phyloP scores from a whole-genome alignment of 2,329 filamentous ascomycete species.

The Penicillium sp. region DNA sequence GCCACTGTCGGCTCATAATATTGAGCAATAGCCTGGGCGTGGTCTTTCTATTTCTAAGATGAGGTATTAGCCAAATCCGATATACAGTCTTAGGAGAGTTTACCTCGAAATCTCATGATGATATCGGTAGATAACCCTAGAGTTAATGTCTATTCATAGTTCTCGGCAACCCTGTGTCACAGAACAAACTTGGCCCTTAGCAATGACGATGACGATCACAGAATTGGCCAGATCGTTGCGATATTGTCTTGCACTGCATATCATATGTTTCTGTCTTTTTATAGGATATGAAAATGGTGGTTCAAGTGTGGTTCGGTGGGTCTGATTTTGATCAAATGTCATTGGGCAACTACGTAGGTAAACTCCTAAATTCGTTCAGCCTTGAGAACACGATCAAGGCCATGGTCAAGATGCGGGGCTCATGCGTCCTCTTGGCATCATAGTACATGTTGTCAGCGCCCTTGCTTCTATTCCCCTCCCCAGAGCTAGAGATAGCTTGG shows the following conservation, averaged over 20 bases:
- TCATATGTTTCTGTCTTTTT: neutral
- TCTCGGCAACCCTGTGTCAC: neutral
- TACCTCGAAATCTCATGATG: neutral
- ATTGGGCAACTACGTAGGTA: neutral
- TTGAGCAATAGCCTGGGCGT: too few species aligned
- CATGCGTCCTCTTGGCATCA: neutral
- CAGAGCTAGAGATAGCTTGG: constrained; percentile 16
- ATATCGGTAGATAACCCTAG: too few species aligned
- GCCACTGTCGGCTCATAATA: too few species aligned
- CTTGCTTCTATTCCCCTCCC: constrained; percentile 11
- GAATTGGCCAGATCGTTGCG: neutral
- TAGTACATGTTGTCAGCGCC: neutral
- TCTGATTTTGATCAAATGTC: neutral
- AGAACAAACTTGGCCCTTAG: neutral
- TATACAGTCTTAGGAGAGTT: neutral
- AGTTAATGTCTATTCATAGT: neutral
- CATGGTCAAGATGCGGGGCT: neutral
- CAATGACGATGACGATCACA: neutral
- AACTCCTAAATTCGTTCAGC: neutral
- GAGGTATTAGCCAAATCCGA: neutral
- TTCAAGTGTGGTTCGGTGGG: neutral
- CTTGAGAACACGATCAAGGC: neutral
- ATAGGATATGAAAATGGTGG: neutral
- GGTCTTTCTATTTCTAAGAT: neutral
- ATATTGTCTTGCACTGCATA: neutral